A percentile compares a stretch with the other conserved stretches of the same genome.
These are phyloP conservation scores for Solanum piurae DNA, from an alignment of 257 asterid genomes.

Conservation along the genomic window DNA sequence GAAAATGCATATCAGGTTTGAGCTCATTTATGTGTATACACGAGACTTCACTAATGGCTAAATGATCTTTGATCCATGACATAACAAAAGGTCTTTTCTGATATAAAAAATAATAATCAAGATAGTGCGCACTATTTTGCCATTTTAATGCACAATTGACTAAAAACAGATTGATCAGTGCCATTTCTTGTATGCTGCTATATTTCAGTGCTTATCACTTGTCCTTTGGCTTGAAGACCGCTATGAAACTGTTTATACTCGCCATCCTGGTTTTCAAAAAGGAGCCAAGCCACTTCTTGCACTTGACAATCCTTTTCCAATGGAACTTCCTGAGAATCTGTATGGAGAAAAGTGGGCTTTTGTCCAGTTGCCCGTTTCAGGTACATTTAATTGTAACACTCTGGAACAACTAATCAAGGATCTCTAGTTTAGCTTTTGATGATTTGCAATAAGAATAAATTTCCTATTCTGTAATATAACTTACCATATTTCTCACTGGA, in stretches of 20 bases:
- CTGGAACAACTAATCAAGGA: background rate
- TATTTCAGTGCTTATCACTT: constrained; percentile 72
- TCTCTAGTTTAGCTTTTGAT: background rate
- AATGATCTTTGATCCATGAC: background rate
- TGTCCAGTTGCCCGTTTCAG: constrained; percentile 84
- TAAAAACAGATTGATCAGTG: background rate
- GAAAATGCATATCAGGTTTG: background rate
- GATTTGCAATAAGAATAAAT: background rate
- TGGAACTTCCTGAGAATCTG: constrained; percentile 82
- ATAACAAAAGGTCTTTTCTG: background rate
- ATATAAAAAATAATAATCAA: background rate
- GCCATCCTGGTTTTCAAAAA: constrained; percentile 83
- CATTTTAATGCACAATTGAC: background rate
- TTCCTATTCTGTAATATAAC: background rate
- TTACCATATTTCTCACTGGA: background rate
- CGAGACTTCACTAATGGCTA: background rate
- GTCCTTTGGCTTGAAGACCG: constrained; percentile 96
- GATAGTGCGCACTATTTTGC: background rate
- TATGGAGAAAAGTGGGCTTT: constrained; percentile 95
- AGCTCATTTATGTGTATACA: background rate
- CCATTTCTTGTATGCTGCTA: background rate
- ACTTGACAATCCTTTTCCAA: constrained; percentile 81
- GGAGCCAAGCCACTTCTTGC: constrained; percentile 68
- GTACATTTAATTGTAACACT: constrained; percentile 11
- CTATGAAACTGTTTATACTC: constrained; percentile 65